Evolutionary conservation across 805 yeast genomes (phyloP), one percentile per base, ranked within the genome.

Genomic region (Metschnikowia bowlesiae): DNA sequence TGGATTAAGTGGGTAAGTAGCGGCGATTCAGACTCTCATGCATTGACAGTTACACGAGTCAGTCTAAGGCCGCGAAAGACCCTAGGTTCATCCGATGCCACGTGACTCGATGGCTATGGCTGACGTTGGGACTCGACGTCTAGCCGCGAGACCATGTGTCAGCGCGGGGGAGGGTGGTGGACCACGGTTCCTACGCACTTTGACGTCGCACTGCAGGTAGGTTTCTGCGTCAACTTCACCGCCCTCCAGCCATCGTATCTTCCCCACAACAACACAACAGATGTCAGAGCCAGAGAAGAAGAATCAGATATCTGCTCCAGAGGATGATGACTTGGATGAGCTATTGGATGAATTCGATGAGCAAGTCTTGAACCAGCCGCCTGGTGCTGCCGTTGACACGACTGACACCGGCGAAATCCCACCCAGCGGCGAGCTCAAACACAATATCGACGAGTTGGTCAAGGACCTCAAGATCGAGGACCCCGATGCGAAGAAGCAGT

Each of bases 341-440:
- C 74, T 89, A 52, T 73, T 92, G 46, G 96, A 90, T 62, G 97
- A 90, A 54, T 87, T 87, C 63, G 88, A 85, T 39, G 88, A 84
- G 53, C 88, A 83, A 50, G 76, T 84, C 0, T 70, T 86, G 49
- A 78, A 78, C 52, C 75, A 80, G 56, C 84, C 85, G 1, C 87
- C 85, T 1, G 87, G 83, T 3, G 69, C 78, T 0, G 70, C 63
- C 6, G 55, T 45, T 11, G 55, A 44, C 32, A 30, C 28, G 13
- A 50, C 50, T 13, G 49, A 55, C 30, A 46, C 48, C 32, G 29
- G 46, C 13, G 56, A 59, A 26, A 66, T 65, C 35, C 65, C 66
- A 16, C 66, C 59, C 58, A 65, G 51, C 66, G 75, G 53, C 37
- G 73, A 68, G 47, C 59, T 68, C 52, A 64, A 64, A 48, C 57